phyloP scores from a whole-genome alignment of 192 early-diverging fungal genomes.

The Physocladia obscura region DNA sequence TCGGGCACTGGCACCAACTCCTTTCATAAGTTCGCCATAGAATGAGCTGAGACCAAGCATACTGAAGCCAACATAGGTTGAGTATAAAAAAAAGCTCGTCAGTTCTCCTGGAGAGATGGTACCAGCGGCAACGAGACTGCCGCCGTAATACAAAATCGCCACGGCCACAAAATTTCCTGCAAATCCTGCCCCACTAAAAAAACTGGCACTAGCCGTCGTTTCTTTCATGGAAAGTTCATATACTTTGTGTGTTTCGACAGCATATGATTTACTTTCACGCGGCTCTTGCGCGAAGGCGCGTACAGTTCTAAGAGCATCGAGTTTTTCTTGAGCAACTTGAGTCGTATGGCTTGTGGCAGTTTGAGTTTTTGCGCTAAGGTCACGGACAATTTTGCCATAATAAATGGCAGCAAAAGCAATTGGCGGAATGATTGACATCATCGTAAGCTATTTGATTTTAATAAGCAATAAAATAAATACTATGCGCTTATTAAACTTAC shows the following conservation, averaged over 20 bases:
- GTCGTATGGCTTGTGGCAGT: slow-evolving; percentile 66
- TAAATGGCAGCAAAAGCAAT: slow-evolving; percentile 67
- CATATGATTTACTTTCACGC: slow-evolving; percentile 29
- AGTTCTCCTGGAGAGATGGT: slow-evolving; percentile 40
- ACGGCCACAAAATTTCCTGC: slow-evolving; percentile 40
- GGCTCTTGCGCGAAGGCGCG: slow-evolving; percentile 44
- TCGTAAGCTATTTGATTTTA: slow-evolving; percentile 42
- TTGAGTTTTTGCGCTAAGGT: slow-evolving; percentile 61
- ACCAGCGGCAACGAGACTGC: slow-evolving; percentile 28
- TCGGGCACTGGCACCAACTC: slow-evolving; percentile 32
- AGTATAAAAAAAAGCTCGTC: slow-evolving; percentile 41
- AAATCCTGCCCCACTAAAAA: slow-evolving; percentile 38
- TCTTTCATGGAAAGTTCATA: slow-evolving; percentile 35
- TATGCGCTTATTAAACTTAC: neutral
- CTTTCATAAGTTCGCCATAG: slow-evolving; percentile 45
- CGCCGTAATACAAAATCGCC: slow-evolving; percentile 50
- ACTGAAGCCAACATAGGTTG: slow-evolving; percentile 33
- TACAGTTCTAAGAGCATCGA: slow-evolving; percentile 47
- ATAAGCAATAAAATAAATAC: neutral
- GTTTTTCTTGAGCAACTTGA: slow-evolving; percentile 67
- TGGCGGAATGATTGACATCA: slow-evolving; percentile 74
- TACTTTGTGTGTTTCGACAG: slow-evolving; percentile 22
- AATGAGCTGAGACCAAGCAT: slow-evolving; percentile 30
- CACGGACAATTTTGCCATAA: slow-evolving; percentile 67
- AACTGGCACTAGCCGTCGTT: slow-evolving; percentile 23